Base-by-base conservation (phyloP, 306 rosid genomes). In the Vigna hirtella region DNA sequence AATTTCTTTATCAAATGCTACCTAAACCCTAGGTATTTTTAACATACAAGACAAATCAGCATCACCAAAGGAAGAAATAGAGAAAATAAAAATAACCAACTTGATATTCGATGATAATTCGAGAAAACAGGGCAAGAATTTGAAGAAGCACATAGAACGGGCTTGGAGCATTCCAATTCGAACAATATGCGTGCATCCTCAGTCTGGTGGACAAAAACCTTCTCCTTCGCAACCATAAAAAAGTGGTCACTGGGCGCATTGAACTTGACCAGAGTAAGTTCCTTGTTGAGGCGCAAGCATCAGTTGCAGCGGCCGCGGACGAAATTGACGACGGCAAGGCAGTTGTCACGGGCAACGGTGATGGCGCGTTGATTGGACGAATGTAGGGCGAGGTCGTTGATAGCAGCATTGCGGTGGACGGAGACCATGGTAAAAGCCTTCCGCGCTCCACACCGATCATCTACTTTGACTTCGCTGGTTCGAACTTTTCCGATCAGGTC, bases 291-390 rank as follows among this genome's bases (percentile, higher is more conserved):
- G 62, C 91, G 83, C 57, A 95, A 85, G 70, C 74, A 92, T 38
- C 89, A 95, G 84, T 95, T 95, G 84, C 97, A 83, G 72, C 87
- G 82, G 2, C 97, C 98, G 3, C 97, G 82, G 40, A 89, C 88
- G 77, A 94, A 85, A 70, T 94, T 92, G n/a, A 92, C 80, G 89
- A 94, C 88, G 5, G 92, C 93, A 74, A 94, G 83, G 50, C 97
- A 94, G 71, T 82, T 77, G 48, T 94, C 98, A 11, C 77, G 80
- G 7, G 90, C 90, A 4, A 94, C 98, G 2, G 97, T 89, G 72
- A 95, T 66, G 0, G 98, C 98, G 22, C 90, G 67, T 85, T 83
- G 83, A 26, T 97, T 97, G 0, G 98, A 90, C 0, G 93, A 92
- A 42, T 94, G 98, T 15, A 94, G 55, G 28, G 98, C 73, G 45